These are phyloP conservation scores for Aureoboletus auriporus DNA, from an alignment of 768 basidiomycete genomes.

Conservation along the genomic window DNA sequence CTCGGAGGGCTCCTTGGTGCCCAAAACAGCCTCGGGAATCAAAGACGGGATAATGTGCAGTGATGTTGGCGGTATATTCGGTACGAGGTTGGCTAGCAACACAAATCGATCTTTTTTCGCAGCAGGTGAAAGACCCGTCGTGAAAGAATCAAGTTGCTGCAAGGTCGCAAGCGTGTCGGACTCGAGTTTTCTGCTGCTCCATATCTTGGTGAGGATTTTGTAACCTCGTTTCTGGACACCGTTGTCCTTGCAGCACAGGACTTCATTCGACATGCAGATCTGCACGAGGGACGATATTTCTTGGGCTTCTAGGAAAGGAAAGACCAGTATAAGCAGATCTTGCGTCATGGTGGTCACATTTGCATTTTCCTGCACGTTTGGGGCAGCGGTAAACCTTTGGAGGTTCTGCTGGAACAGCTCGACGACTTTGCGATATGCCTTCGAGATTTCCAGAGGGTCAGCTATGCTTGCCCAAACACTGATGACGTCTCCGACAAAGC, in stretches of 20 bases:
- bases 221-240: conserved; percentile 96
- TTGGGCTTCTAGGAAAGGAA: conserved; percentile 63
- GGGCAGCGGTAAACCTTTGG: conserved; percentile 32
- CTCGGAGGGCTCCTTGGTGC: conserved; percentile 96
- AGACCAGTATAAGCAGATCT: conserved; percentile 82
- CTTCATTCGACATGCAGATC: conserved; percentile 59
- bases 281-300: conserved; percentile 66
- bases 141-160: conserved; percentile 58
- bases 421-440: conserved; percentile 76
- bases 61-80: conserved; percentile 59
- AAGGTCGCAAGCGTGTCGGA: conserved; percentile 58
- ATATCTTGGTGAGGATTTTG: conserved; percentile 73
- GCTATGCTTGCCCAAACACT: conserved; percentile 83
- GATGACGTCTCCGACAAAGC: conserved; percentile 85
- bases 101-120: conserved; percentile 93
- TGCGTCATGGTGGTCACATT: conserved; percentile 60
- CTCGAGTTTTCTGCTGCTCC: conserved; percentile 58
- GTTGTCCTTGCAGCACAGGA: conserved; percentile 76
- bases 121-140: conserved; percentile 66
- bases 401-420: conserved; percentile 67
- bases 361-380: conserved; percentile 32
- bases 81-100: conserved; percentile 67
- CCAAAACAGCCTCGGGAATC: conserved; percentile 91
- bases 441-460: conserved; percentile 70
- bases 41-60: conserved; percentile 85